Conservation (phyloP, 257 asterid species). For the Solanum chaucha region DNA sequence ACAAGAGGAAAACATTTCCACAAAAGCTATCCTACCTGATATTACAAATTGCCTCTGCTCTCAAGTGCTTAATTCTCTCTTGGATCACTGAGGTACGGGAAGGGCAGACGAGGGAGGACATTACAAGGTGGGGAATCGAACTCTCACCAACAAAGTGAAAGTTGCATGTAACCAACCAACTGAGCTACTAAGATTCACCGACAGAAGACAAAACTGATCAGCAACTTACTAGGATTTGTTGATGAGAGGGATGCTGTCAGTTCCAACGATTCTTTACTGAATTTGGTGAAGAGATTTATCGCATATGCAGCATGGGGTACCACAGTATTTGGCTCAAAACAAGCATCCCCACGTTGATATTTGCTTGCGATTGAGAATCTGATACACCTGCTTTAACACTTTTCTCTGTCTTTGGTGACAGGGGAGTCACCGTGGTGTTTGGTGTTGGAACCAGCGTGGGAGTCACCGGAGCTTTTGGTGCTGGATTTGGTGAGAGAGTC, state of each 20-base stretch:
- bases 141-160: neutral
- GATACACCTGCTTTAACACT: slow-evolving; percentile 34
- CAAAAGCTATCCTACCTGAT: neutral
- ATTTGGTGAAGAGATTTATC: slow-evolving; percentile 47
- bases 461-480: neutral
- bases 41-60: neutral
- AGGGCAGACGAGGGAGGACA: neutral
- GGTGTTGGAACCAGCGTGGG: slow-evolving; percentile 5
- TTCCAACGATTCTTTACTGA: slow-evolving; percentile 19
- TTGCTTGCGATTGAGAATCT: slow-evolving; percentile 33
- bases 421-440: slow-evolving; percentile 5
- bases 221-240: slow-evolving; percentile 38
- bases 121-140: neutral
- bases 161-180: neutral
- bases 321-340: slow-evolving; percentile 46
- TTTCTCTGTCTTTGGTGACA: slow-evolving; percentile 21
- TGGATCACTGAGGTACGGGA: slow-evolving; percentile 12
- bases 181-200: neutral
- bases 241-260: slow-evolving; percentile 39
- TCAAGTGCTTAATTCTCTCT: slow-evolving; percentile 20
- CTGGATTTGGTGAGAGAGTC: slow-evolving; percentile 6
- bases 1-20: neutral
- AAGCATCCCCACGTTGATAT: slow-evolving; percentile 59
- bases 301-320: slow-evolving; percentile 55
- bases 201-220: neutral